Conservation (phyloP, 768 basidiomycete species). For the Lentinula guzmanii region DNA sequence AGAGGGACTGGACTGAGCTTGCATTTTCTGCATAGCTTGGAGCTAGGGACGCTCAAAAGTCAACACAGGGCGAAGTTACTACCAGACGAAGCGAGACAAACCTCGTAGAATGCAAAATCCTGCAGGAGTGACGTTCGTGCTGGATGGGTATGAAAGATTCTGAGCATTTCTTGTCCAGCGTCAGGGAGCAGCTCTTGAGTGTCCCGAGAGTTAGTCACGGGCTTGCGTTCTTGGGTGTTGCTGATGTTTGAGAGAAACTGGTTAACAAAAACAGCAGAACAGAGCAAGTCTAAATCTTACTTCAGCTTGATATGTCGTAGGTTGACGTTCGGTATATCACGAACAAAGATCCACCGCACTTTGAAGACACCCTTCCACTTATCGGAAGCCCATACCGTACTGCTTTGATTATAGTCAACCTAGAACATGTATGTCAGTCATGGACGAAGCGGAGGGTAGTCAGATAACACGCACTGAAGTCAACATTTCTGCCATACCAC, state of each 20-base stretch:
- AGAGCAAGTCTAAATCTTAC: conserved; percentile 34
- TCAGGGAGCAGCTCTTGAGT: conserved; percentile 96
- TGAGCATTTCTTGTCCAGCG: conserved; percentile 93
- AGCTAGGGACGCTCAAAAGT: conserved; percentile 37
- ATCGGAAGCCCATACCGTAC: conserved; percentile 96
- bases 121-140: conserved; percentile 90
- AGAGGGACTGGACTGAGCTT: conserved; percentile 27
- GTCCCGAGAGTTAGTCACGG: conserved; percentile 96
- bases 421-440: conserved; percentile 16
- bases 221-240: conserved; percentile 97
- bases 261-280: not conserved
- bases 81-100: conserved; percentile 22
- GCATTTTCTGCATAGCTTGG: conserved; percentile 80
- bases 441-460: not conserved
- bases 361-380: conserved; percentile 99
- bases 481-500: conserved; percentile 98
- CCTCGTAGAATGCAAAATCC: conserved; percentile 91
- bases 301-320: conserved; percentile 85
- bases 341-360: conserved; percentile 95
- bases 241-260: conserved; percentile 31
- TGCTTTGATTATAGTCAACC: conserved; percentile 92
- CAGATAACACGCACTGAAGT: conserved; percentile 58
- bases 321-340: conserved; percentile 89
- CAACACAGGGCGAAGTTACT: not conserved
- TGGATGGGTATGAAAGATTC: conserved; percentile 91